Base-by-base conservation (phyloP, 2,329 filamentous ascomycete species). In the Ceratocystis albifundus region DNA sequence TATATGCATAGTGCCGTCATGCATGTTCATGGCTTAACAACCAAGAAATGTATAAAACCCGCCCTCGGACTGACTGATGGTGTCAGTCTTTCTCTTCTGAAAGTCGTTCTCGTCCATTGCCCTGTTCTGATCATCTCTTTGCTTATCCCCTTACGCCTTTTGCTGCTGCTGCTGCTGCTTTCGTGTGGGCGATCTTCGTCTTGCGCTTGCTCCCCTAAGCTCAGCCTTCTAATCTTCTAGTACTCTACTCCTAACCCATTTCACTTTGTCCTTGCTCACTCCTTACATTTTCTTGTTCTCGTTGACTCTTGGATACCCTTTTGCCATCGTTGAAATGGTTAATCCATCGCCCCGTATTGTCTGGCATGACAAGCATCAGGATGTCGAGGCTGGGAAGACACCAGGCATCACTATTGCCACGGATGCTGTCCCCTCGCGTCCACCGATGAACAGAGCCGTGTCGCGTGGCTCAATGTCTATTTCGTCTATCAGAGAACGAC, bases 391-490 rank as follows among this genome's bases (percentile, higher is more conserved):
- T 41, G 64, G 17, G 48, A 65, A 61, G 36, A 53, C 66, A 20
- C 25, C 64, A 7, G 67, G 61, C 17, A 28, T 68, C 44, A 41
- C 64, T 20, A 8, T 65, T 15, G 46, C 30, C 12, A 17, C 62
- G 7, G 62, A 64, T 50, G 62, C 62, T 55, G 62, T 53, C 6
- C 61, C 67, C 32, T 45, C 61, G 22, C 67, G 67, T 22, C 67
- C 67, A 20, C 67, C 61, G 1, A 59, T 68, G 64, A 68, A 48
- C 50, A 62, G 67, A 46, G 67, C 30, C 6, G 61, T 66, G 3
- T 68, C 67, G 25, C 67, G 67, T 55, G 67, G 67, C 45, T 68
- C 67, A 8, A 68, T 68, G 67, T 68, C 67, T 17, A 68, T 68
- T 32, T 64, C 67, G 15, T 68, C 67, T 4, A 57, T 68, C 25